These are phyloP conservation scores for Sphaerosporella brunnea DNA, from an alignment of 495 filamentous ascomycete genomes.

Conservation along the genomic window DNA sequence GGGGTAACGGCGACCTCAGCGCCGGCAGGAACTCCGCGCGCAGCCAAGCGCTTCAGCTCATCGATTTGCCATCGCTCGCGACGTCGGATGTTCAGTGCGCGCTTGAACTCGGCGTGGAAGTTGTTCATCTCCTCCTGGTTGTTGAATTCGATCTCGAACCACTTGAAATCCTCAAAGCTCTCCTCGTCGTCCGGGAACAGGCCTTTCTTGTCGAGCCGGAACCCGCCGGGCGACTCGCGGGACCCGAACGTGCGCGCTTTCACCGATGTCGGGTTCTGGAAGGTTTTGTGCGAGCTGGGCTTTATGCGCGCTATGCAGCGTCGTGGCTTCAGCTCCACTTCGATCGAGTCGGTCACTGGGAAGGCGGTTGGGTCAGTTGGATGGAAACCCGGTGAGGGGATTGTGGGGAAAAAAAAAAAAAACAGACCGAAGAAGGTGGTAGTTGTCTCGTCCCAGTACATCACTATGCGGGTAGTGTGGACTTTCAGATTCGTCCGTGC, in stretches of 20 bases:
- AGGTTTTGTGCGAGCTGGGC: slow-evolving; percentile 12
- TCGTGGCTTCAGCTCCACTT: slow-evolving; percentile 10
- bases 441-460: slow-evolving; percentile 11
- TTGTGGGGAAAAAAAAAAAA: neutral
- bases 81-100: slow-evolving; percentile 12
- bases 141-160: slow-evolving; percentile 20
- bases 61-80: slow-evolving; percentile 11
- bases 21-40: slow-evolving; percentile 9
- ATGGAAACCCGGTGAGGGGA: neutral
- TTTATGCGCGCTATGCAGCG: slow-evolving; percentile 7
- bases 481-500: slow-evolving; percentile 9
- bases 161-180: slow-evolving; percentile 18
- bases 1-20: neutral
- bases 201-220: slow-evolving; percentile 16
- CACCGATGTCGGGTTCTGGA: slow-evolving; percentile 6
- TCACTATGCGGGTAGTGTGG: slow-evolving; percentile 14
- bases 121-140: slow-evolving; percentile 12
- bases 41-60: slow-evolving; percentile 13
- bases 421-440: slow-evolving; percentile 8
- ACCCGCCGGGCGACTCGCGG: slow-evolving; percentile 8
- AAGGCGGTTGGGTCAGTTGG: neutral
- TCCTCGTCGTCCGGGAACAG: slow-evolving; percentile 14
- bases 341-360: slow-evolving; percentile 20
- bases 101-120: slow-evolving; percentile 12
- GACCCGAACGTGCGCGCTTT: slow-evolving; percentile 15